Evolutionary conservation across 1,139 yeast species (phyloP), one percentile per base, ranked within the genome.

Genomic region (Yarrowia galli): DNA sequence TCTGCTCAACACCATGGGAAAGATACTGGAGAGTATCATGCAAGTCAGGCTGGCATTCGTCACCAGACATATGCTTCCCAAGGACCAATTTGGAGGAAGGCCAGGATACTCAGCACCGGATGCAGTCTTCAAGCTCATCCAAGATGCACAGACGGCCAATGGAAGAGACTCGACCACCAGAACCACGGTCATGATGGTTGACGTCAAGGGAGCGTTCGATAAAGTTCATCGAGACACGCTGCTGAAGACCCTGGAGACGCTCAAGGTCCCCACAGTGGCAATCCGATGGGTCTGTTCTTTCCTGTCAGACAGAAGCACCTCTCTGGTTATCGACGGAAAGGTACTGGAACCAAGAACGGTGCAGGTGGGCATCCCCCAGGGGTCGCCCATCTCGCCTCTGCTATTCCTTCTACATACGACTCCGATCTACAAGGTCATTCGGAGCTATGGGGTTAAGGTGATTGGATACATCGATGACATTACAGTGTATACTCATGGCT

Each of bases 181-280:
- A 15, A 45, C 49, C 10, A 45, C 49, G 8, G 49, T 13, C 32
- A 23, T 45, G 49, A 45, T 45, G 49, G 49, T 45, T 4, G 49
- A 45, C 49, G 49, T 45, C 18, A 45, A 45, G 16, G 35, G 35
- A 7, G 35, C 35, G 10, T 45, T 45, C 18, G 49, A 45, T 13
- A 45, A 45, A 13, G 49, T 45, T 2, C 49, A 45, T 35, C n/a
- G 49, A 23, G 49, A 45, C 49, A 45, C 49, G 10, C 49, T 45
- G 6, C 49, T 45, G 5, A 6, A 7, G 18, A 45, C 49, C 5
- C 49, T 45, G 13, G 49, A 6, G 12, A 6, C 18, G 2, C 49
- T 45, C 49, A 15, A 23, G 13, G 35, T 45, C 20, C 49, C 49
- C 18, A 4, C 13, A 22, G 15, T n/a, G 18, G 49, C 35, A 2